phyloP scores from a whole-genome alignment of 768 basidiomycete species.

The Kondoa subrosea region DNA sequence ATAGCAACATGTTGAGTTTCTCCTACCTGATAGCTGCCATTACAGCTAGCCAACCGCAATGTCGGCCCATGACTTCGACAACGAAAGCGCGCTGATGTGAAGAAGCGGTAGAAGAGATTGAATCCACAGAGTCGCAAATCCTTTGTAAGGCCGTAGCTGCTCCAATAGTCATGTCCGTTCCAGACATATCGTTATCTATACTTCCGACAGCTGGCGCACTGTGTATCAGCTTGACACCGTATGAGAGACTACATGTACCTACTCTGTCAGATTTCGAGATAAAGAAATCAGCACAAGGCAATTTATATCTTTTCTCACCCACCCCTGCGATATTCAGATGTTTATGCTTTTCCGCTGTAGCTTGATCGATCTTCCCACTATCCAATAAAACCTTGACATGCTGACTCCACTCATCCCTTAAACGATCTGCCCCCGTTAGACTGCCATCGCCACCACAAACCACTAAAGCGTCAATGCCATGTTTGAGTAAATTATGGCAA shows the following conservation, averaged over 20 bases:
- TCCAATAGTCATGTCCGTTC: slow-evolving; percentile 94
- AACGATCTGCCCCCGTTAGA: slow-evolving; percentile 84
- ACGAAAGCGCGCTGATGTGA: slow-evolving; percentile 97
- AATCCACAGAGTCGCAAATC: slow-evolving; percentile 95
- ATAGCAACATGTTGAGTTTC: too few species aligned
- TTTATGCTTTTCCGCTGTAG: slow-evolving; percentile 51
- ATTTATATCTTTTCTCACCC: too few species aligned
- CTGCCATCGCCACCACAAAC: slow-evolving; percentile 97
- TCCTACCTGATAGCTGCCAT: slow-evolving; percentile 76
- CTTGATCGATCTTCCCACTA: slow-evolving; percentile 53
- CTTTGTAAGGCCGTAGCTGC: slow-evolving; percentile 41
- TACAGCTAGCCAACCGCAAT: slow-evolving; percentile 97
- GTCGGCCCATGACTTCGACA: slow-evolving; percentile 96
- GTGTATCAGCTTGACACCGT: too few species aligned
- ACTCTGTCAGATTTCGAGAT: too few species aligned
- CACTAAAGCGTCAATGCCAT: slow-evolving; percentile 90
- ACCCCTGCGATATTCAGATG: slow-evolving; percentile 95
- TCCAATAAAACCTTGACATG: slow-evolving; percentile 52
- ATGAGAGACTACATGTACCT: too few species aligned
- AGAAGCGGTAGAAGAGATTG: slow-evolving; percentile 87
- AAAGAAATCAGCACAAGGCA: too few species aligned
- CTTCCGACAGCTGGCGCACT: slow-evolving; percentile 49
- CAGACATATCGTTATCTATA: slow-evolving; percentile 97
- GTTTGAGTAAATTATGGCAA: slow-evolving; percentile 77
- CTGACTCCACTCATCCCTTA: slow-evolving; percentile 85